Percentiles rank a stretch among this genome's conserved stretches.
phyloP scores from a whole-genome alignment of 2,329 filamentous ascomycete species.

The Colletotrichum camelliae region DNA sequence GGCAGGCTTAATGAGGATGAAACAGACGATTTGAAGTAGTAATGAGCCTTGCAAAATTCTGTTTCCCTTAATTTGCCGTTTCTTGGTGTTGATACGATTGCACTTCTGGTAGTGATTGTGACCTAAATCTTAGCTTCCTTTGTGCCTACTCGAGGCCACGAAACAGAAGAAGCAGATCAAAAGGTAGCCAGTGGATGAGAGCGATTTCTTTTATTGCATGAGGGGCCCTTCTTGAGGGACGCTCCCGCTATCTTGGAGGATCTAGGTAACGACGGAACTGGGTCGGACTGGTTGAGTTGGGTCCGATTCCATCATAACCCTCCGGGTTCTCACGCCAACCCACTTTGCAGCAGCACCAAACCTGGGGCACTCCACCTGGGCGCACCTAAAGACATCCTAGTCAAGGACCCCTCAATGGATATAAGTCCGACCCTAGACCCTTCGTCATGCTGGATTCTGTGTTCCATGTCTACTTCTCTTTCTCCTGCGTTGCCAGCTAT shows the following conservation, averaged over 20 bases:
- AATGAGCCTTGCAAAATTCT: neutral
- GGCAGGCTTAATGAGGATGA: neutral
- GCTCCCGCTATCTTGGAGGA: neutral
- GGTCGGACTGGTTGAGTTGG: neutral
- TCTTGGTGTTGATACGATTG: neutral
- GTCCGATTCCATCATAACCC: constrained; percentile 6
- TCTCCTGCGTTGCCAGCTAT: neutral
- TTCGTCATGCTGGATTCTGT: neutral
- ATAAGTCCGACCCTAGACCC: neutral
- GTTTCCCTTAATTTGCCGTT: neutral
- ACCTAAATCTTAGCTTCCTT: neutral
- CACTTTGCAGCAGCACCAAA: neutral
- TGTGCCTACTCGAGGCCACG: fast-evolving
- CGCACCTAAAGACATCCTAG: neutral
- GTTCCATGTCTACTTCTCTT: neutral
- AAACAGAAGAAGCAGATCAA: neutral
- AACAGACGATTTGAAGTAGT: neutral
- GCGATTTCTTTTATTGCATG: neutral
- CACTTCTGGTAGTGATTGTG: neutral
- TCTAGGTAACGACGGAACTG: neutral
- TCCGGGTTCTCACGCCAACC: constrained; percentile 19
- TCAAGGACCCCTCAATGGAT: neutral
- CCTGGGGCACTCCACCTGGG: neutral
- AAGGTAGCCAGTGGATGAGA: neutral
- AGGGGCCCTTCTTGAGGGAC: neutral